Conservation (phyloP, 2,329 filamentous ascomycete species). For the Colletotrichum incanum region DNA sequence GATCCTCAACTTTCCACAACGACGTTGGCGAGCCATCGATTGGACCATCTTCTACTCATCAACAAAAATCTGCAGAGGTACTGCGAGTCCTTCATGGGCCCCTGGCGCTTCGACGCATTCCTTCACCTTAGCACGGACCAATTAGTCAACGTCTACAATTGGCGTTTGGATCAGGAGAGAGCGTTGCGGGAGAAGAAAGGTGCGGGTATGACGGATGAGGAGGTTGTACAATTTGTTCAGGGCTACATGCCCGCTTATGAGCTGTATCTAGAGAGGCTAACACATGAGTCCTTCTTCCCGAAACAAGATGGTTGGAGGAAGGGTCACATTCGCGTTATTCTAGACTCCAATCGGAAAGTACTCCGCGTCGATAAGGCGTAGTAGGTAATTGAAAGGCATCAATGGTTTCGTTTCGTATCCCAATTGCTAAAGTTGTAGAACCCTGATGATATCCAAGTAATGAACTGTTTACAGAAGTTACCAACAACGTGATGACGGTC, state of each 20-base stretch:
- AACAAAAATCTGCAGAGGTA: slow-evolving; percentile 38
- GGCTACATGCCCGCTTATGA: slow-evolving; percentile 42
- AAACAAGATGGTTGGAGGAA: not conserved
- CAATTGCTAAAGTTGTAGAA: too few species aligned
- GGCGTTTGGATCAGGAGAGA: slow-evolving; percentile 38
- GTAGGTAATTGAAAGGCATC: too few species aligned
- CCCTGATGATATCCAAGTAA: too few species aligned
- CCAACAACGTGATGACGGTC: not conserved
- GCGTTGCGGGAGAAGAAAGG: slow-evolving; percentile 40
- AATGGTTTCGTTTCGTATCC: too few species aligned
- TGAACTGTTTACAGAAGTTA: not conserved
- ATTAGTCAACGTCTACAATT: slow-evolving; percentile 37
- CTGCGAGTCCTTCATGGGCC: slow-evolving; percentile 39
- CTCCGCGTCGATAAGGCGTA: slow-evolving; percentile 19
- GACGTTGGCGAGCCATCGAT: slow-evolving; percentile 24
- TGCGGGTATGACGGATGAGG: slow-evolving; percentile 35
- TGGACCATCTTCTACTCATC: slow-evolving; percentile 33
- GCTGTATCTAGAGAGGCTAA: slow-evolving; percentile 33
- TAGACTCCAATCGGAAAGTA: slow-evolving; percentile 32
- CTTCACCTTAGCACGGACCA: slow-evolving; percentile 37
- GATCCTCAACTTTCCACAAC: slow-evolving; percentile 26
- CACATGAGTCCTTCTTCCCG: slow-evolving; percentile 19
- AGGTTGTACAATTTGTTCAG: slow-evolving; percentile 39
- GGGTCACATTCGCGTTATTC: slow-evolving; percentile 27
- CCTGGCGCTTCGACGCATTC: slow-evolving; percentile 39